These are phyloP conservation scores for Xylaria cubensis DNA, from an alignment of 495 filamentous ascomycete species.

Conservation along the genomic window DNA sequence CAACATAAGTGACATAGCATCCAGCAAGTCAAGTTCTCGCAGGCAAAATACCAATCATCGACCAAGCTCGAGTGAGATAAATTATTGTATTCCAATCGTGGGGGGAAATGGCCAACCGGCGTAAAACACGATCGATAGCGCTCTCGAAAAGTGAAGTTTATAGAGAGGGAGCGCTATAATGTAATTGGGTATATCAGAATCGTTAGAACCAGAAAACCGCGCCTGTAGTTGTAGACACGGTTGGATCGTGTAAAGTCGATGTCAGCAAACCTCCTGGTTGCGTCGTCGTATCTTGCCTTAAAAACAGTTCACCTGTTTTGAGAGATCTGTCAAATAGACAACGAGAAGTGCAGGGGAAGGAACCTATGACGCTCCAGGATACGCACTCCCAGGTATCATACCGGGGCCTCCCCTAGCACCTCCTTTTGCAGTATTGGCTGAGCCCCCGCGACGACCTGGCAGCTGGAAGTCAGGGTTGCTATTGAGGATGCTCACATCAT, in stretches of 20 bases:
- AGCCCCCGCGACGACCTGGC: conserved; percentile 38
- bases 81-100: conserved; percentile 16
- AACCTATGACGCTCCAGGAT: conserved; percentile 36
- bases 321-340: neutral
- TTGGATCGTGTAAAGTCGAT: neutral
- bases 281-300: neutral
- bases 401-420: conserved; percentile 22
- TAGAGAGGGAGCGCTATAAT: neutral
- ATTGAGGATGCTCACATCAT: conserved; percentile 65
- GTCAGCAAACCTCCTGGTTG: neutral
- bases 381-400: conserved; percentile 48
- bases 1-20: conserved; percentile 1
- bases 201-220: conserved; percentile 22
- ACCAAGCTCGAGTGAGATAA: conserved; percentile 5
- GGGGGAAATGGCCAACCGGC: neutral
- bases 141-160: neutral
- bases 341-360: neutral
- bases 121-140: conserved; percentile 18
- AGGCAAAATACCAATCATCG: neutral
- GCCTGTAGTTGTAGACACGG: neutral
- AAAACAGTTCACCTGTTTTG: neutral
- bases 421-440: conserved; percentile 29
- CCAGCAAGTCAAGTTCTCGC: conserved; percentile 1
- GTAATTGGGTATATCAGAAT: conserved; percentile 17
- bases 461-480: conserved; percentile 80